Evolutionary conservation across 108 stramenopile genomes (phyloP), one percentile per base, ranked within the genome.

Genomic region (Ochromonas danica): DNA sequence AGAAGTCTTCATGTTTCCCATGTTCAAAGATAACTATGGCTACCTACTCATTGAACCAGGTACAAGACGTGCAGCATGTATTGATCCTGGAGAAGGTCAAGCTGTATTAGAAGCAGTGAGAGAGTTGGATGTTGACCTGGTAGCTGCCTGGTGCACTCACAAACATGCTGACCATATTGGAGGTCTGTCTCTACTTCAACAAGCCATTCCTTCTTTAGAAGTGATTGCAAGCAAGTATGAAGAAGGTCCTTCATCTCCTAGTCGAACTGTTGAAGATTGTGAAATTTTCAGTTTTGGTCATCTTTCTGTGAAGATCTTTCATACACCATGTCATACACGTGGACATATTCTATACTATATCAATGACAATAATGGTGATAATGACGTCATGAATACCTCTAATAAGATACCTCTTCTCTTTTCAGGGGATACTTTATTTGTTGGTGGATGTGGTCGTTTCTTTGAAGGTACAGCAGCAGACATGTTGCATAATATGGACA

Each of bases 81-180:
- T 91, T 1, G 91, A 91, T 78, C 90, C 91, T 1, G 90, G 89
- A 0, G 89, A 88, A 62, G 74, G 84, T 25, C 80, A 60, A 22
- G 80, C 86, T 43, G 84, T 91, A 43, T 36, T 84, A 17, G 81
- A 80, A 10, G 89, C 89, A 0, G 89, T 90, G 10, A 27, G 77
- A 57, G 67, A 45, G 27, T 67, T 83, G 35, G 82, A 83, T 62
- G 82, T 87, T 22, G 83, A 77, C 43, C 81, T 91, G 62, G 85
- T 81, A 31, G 78, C 84, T 25, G 83, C 90, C 30, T 81, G 90
- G 3, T 90, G 89, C 63, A 91, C 91, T 30, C 91, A 91, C 71
- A 86, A 88, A 51, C 91, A 92, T 87, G 88, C 86, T 89, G 91
- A 92, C 70, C 91, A 92, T 78, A 78, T 88, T 0, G 90, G 90